Evolutionary conservation across 768 basidiomycete species (phyloP).

Genomic region (Tylopilus sp.): DNA sequence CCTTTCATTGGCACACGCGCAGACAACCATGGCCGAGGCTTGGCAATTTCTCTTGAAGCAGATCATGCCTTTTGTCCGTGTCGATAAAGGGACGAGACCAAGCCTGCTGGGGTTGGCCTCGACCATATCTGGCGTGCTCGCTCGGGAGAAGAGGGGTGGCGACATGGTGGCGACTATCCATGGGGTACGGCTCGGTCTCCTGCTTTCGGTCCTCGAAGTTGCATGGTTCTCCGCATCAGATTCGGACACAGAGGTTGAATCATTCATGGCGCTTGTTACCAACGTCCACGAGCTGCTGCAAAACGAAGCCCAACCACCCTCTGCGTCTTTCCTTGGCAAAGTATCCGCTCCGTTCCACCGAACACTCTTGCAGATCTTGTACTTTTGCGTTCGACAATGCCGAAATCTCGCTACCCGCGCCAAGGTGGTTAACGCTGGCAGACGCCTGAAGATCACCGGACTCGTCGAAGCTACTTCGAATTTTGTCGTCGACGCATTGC

Average conservation of each 20-base stretch:
- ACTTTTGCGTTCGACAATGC: slow-evolving; percentile 68
- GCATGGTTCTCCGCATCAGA: slow-evolving; percentile 68
- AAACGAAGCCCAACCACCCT: slow-evolving; percentile 72
- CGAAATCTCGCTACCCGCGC: slow-evolving; percentile 46
- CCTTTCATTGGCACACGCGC: slow-evolving; percentile 78
- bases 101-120: slow-evolving; percentile 56
- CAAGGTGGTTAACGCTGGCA: slow-evolving; percentile 55
- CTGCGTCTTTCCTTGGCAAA: slow-evolving; percentile 66
- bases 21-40: slow-evolving; percentile 68
- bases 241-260: slow-evolving; percentile 49
- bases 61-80: slow-evolving; percentile 59
- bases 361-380: slow-evolving; percentile 73
- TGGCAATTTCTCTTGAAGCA: slow-evolving; percentile 74
- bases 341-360: slow-evolving; percentile 73
- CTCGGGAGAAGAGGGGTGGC: slow-evolving; percentile 66
- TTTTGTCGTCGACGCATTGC: slow-evolving; percentile 66
- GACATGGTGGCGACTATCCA: slow-evolving; percentile 87
- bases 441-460: slow-evolving; percentile 54
- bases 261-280: slow-evolving; percentile 58
- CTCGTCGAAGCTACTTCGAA: slow-evolving; percentile 61
- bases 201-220: slow-evolving; percentile 76
- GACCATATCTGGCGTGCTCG: slow-evolving; percentile 62
- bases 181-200: slow-evolving; percentile 64
- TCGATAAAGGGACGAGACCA: slow-evolving; percentile 52
- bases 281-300: slow-evolving; percentile 63